Evolutionary conservation across 2,329 filamentous ascomycete genomes (phyloP).

Genomic region (Hypoxylon sp.): DNA sequence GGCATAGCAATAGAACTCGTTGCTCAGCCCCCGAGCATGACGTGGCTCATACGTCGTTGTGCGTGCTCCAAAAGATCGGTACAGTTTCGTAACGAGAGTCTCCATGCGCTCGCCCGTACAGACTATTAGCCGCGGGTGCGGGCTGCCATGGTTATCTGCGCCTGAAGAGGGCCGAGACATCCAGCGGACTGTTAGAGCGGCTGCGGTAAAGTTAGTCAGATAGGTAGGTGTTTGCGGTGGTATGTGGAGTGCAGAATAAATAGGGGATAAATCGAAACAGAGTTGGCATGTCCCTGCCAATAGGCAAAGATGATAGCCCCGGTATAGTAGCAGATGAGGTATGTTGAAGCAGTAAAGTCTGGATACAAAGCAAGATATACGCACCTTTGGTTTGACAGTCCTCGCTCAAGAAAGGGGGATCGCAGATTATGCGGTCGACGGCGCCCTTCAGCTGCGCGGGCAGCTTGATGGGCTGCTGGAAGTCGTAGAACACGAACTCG

Average conservation of each 20-base stretch:
- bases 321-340: background rate
- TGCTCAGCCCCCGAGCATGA: conserved; percentile 81
- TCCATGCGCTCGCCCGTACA: conserved; percentile 87
- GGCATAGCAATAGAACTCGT: conserved; percentile 85
- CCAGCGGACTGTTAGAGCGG: conserved; percentile 82
- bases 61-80: conserved; percentile 71
- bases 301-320: background rate
- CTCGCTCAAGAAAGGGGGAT: conserved; percentile 84
- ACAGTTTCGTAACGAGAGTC: conserved; percentile 74
- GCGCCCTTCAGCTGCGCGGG: conserved; percentile 73
- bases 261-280: background rate
- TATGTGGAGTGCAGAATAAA: conserved; percentile 17
- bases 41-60: conserved; percentile 78
- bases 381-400: conserved; percentile 85
- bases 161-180: conserved; percentile 65
- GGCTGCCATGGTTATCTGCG: conserved; percentile 13
- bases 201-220: conserved; percentile 57
- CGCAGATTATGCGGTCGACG: conserved; percentile 79
- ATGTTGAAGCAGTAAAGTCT: background rate
- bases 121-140: conserved; percentile 68
- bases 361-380: conserved; percentile 33
- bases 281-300: background rate
- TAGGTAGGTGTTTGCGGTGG: background rate
- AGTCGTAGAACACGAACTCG: conserved; percentile 83
- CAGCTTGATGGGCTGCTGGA: conserved; percentile 75